These are phyloP conservation scores for Phytopythium montanum DNA, from an alignment of 352 stramenopile genomes.

Conservation along the genomic window DNA sequence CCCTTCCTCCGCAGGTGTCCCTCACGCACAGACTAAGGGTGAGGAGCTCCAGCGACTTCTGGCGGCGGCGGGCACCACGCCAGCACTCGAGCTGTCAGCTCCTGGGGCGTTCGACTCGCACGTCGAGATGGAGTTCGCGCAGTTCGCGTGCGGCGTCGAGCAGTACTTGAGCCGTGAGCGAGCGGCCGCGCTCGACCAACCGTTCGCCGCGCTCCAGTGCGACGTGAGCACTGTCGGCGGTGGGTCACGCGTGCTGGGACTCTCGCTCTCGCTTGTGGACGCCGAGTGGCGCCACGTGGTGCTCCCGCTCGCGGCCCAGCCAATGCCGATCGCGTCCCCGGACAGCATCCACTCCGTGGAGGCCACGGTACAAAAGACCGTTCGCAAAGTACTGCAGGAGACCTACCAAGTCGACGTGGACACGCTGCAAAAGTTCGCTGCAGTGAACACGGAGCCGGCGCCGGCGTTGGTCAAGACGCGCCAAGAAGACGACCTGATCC, in stretches of 20 bases:
- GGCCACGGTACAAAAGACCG: neutral
- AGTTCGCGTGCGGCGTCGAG: slow-evolving; percentile 15
- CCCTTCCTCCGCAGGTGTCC: slow-evolving; percentile 4
- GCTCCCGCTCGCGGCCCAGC: slow-evolving; percentile 18
- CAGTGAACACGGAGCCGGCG: neutral
- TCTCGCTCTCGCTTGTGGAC: slow-evolving; percentile 20
- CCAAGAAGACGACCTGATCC: slow-evolving; percentile 2
- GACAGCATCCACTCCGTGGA: neutral
- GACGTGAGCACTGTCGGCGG: slow-evolving; percentile 13
- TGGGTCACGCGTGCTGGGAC: slow-evolving; percentile 2
- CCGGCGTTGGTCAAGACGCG: neutral
- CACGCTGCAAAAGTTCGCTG: neutral
- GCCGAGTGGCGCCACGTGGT: slow-evolving; percentile 27
- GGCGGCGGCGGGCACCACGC: neutral
- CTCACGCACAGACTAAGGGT: slow-evolving; percentile 15
- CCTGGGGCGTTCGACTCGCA: neutral
- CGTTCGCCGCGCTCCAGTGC: slow-evolving; percentile 21
- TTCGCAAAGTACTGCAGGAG: neutral
- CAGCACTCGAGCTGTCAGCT: slow-evolving; percentile 7
- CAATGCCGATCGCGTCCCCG: slow-evolving; percentile 3
- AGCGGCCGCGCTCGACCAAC: slow-evolving; percentile 12
- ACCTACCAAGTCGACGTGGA: neutral
- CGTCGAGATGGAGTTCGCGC: slow-evolving; percentile 22
- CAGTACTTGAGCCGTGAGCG: slow-evolving; percentile 21
- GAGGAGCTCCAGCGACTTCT: slow-evolving; percentile 16